These are phyloP conservation scores for Cladosporium sp. DNA, from an alignment of 2,329 filamentous ascomycete species.

Conservation along the genomic window DNA sequence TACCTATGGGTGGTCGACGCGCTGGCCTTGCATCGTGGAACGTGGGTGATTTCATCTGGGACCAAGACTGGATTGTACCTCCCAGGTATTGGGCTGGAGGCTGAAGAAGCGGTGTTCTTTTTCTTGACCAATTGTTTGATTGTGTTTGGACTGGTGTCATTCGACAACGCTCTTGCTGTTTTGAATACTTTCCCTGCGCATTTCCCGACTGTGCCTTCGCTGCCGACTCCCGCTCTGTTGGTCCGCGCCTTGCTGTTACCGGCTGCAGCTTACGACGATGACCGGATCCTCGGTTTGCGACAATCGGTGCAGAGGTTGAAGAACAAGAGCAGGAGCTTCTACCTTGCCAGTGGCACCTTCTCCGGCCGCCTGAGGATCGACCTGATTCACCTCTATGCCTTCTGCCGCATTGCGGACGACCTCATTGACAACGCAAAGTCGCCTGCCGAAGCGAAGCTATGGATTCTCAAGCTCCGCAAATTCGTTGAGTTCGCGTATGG, in stretches of 20 bases:
- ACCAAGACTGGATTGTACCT: conserved; percentile 61
- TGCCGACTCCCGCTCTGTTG: conserved; percentile 46
- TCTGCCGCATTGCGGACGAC: conserved; percentile 68
- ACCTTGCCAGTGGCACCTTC: conserved; percentile 64
- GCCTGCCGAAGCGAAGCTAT: conserved; percentile 47
- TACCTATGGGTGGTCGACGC: conserved; percentile 71
- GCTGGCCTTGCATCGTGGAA: conserved; percentile 59
- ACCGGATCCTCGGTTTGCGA: conserved; percentile 51
- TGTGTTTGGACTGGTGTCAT: conserved; percentile 61
- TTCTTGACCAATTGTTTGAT: conserved; percentile 63
- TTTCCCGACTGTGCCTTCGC: conserved; percentile 46
- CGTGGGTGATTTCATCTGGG: conserved; percentile 62
- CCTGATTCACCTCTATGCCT: conserved; percentile 63
- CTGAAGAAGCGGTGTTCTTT: conserved; percentile 72
- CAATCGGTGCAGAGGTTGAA: conserved; percentile 54
- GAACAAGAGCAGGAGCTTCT: conserved; percentile 67
- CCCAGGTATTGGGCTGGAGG: conserved; percentile 56
- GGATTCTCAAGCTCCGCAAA: conserved; percentile 52
- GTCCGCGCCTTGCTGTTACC: conserved; percentile 48
- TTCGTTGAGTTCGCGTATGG: conserved; percentile 53
- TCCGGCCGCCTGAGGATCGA: conserved; percentile 62
- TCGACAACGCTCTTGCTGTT: conserved; percentile 63
- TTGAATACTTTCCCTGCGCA: conserved; percentile 55
- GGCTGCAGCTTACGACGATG: conserved; percentile 49
- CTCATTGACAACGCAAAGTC: conserved; percentile 59